Evolutionary conservation across 164 flowering plant genomes (phyloP).

Genomic region (Tetracentron sinense): DNA sequence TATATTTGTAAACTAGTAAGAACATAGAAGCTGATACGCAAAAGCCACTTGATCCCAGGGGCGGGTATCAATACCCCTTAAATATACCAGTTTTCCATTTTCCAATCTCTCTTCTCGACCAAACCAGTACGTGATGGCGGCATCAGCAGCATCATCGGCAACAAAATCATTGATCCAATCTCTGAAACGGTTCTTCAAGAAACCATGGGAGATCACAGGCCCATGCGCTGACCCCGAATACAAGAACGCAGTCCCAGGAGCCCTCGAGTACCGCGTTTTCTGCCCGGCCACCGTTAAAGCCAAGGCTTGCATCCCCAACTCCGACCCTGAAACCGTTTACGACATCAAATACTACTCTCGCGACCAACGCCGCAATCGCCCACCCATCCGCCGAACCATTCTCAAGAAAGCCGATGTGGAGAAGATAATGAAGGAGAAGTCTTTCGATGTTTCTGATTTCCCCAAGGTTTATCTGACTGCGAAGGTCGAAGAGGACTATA

Average conservation of each 20-base stretch:
- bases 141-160: slow-evolving; percentile 12
- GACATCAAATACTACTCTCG: slow-evolving; percentile 79
- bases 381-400: slow-evolving; percentile 57
- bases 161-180: slow-evolving; percentile 52
- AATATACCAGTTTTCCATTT: no score
- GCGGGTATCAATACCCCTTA: no score
- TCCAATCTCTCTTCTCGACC: background rate
- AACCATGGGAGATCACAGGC: slow-evolving; percentile 91
- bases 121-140: slow-evolving; percentile 13
- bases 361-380: slow-evolving; percentile 79
- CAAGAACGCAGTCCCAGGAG: slow-evolving; percentile 48
- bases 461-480: slow-evolving; percentile 54
- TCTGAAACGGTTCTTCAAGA: slow-evolving; percentile 59
- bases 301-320: slow-evolving; percentile 50
- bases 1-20: no score
- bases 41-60: no score
- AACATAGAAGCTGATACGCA: no score
- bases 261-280: slow-evolving; percentile 56
- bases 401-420: slow-evolving; percentile 62
- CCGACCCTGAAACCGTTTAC: slow-evolving; percentile 77
- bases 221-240: slow-evolving; percentile 80
- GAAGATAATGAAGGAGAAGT: slow-evolving; percentile 61
- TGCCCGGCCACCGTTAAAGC: slow-evolving; percentile 57
- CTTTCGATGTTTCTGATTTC: slow-evolving; percentile 46
- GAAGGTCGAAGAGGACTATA: slow-evolving; percentile 52